Evolutionary conservation across 106 monocot genomes (phyloP).

Genomic region (Triglochin maritima): DNA sequence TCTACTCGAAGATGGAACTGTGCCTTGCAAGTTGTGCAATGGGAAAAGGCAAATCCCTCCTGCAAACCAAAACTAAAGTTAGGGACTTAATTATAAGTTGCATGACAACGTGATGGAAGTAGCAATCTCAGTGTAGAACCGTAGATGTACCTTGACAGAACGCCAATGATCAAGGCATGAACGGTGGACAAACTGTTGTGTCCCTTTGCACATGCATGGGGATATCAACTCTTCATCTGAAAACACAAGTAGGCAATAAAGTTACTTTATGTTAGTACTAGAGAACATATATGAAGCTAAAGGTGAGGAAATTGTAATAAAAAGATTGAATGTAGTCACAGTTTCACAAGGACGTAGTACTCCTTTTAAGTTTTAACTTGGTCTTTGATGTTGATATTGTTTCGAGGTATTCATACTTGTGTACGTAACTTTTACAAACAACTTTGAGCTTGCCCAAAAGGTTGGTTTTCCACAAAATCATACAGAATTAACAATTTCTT

Average conservation of each 20-base stretch:
- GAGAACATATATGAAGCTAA: no score
- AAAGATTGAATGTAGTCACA: not conserved
- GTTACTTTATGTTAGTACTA: not conserved
- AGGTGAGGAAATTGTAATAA: not conserved
- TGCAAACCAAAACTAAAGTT: slow-evolving; percentile 22
- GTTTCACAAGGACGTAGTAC: not conserved
- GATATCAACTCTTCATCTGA: slow-evolving; percentile 91
- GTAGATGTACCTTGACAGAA: slow-evolving; percentile 61
- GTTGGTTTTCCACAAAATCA: no score
- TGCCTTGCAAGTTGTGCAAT: slow-evolving; percentile 97
- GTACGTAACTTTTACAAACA: no score
- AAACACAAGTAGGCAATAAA: not conserved
- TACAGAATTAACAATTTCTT: no score
- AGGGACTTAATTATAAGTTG: not conserved
- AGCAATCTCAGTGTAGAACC: not conserved
- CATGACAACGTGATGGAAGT: not conserved
- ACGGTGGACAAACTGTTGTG: slow-evolving; percentile 97
- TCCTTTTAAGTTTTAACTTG: not conserved
- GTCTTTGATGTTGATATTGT: not conserved
- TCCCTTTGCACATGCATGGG: slow-evolving; percentile 99
- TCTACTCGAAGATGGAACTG: slow-evolving; percentile 91
- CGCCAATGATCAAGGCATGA: slow-evolving; percentile 99
- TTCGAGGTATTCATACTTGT: no score
- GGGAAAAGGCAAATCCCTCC: slow-evolving; percentile 99
- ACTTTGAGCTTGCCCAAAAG: no score